A percentile compares a stretch with the other conserved stretches of the same genome.
phyloP scores from a whole-genome alignment of 257 asterid species.

The Nicotiana attenuata region DNA sequence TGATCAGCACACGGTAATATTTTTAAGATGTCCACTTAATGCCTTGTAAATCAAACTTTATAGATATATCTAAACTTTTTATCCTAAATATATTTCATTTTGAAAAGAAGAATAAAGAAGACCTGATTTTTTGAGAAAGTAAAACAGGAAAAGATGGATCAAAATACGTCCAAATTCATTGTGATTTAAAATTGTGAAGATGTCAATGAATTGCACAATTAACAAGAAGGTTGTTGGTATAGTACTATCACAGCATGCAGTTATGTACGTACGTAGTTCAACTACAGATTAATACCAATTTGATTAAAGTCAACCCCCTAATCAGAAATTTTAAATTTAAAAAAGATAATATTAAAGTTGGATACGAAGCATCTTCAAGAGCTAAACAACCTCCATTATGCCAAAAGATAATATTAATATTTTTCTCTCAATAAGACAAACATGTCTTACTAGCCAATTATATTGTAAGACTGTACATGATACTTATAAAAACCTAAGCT shows the following conservation, averaged over 20 bases:
- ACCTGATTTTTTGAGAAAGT: neutral
- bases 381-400: neutral
- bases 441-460: neutral
- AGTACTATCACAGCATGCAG: neutral
- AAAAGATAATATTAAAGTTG: neutral
- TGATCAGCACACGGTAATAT: neutral
- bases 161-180: neutral
- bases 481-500: constrained; percentile 10
- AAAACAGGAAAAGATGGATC: neutral
- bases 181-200: neutral
- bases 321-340: neutral
- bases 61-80: neutral
- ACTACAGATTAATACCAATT: neutral
- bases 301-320: neutral
- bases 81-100: neutral
- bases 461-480: neutral
- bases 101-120: neutral
- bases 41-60: neutral
- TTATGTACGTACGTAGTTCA: neutral
- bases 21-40: neutral
- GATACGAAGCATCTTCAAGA: neutral
- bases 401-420: neutral
- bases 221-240: constrained; percentile 1
- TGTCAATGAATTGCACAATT: neutral
- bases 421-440: neutral